phyloP scores from a whole-genome alignment of 148 eudicot species.

The Chenopodium formosanum region DNA sequence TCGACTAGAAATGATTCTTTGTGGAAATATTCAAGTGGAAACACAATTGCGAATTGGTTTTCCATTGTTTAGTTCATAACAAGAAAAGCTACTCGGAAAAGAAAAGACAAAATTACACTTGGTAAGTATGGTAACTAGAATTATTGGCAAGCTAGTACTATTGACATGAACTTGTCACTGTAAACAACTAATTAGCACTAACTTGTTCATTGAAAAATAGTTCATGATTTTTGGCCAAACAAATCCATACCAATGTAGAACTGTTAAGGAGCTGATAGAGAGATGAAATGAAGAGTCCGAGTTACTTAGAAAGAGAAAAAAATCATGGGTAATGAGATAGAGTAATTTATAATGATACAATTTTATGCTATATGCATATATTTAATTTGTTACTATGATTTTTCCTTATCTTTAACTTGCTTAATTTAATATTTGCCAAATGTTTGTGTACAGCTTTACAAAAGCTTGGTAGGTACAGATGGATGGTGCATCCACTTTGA shows the following conservation, averaged over 20 bases:
- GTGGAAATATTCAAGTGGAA: too few species aligned
- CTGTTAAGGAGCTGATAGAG: background rate
- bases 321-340: background rate
- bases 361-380: background rate
- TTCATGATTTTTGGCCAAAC: background rate
- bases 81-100: too few species aligned
- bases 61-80: too few species aligned
- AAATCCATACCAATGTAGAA: background rate
- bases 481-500: slow-evolving; percentile 94
- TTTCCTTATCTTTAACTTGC: background rate
- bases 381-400: background rate
- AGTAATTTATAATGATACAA: background rate
- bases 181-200: too few species aligned
- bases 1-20: too few species aligned
- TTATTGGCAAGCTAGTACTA: too few species aligned
- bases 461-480: slow-evolving; percentile 72
- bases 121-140: too few species aligned
- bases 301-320: background rate
- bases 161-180: too few species aligned
- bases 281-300: background rate
- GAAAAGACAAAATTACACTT: too few species aligned
- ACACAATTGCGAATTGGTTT: too few species aligned
- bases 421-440: slow-evolving; percentile 8
- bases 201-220: too few species aligned
- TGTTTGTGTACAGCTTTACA: slow-evolving; percentile 47